Evolutionary conservation across 108 stramenopile species (phyloP), one percentile per base, ranked within the genome.

Genomic region (Mediolabrus comicus): DNA sequence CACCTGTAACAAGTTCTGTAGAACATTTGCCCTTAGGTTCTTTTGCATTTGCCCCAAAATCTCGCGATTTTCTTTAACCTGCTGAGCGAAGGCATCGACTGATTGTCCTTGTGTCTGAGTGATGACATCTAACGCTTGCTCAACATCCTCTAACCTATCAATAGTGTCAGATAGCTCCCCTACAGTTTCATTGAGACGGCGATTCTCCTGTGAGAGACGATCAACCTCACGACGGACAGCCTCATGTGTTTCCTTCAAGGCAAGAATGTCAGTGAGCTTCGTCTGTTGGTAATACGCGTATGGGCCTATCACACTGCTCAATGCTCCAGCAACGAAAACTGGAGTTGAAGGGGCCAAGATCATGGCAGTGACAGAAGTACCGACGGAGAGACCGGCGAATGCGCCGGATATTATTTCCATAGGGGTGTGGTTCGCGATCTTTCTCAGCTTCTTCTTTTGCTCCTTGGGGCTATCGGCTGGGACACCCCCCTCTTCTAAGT

Each of bases 241-340:
- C 32, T 66, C 75, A 14, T 76, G 68, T 28, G 88, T 88, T 68
- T 92, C 84, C 62, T 84, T 86, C 28, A 89, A 60, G 1, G 87
- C 85, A 2, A 53, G 53, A 32, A 92, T 86, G 51, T 89, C 87
- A 31, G 87, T 92, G 57, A 92, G 62, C 35, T 77, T 78, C 16
- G 84, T 88, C 74, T 92, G 88, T 69, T 92, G 91, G 36, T 83
- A 88, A 55, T 87, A 86, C 1, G 70, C 80, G 28, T 85, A 88
- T 6, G 86, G 84, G 38, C 87, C 87, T 49, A 91, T 72, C 13
- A 88, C 62, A 43, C 77, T 80, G 27, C 80, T 79, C 49, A 84
- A 28, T 8, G 85, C 70, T 2, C 90, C 87, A 31, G 87, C 85
- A 9, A 86, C 58, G 53, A 79, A 61, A 24, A 87, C 87, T 30